Evolutionary conservation across 2,329 filamentous ascomycete genomes (phyloP).

Genomic region (Fusarium camptoceras): DNA sequence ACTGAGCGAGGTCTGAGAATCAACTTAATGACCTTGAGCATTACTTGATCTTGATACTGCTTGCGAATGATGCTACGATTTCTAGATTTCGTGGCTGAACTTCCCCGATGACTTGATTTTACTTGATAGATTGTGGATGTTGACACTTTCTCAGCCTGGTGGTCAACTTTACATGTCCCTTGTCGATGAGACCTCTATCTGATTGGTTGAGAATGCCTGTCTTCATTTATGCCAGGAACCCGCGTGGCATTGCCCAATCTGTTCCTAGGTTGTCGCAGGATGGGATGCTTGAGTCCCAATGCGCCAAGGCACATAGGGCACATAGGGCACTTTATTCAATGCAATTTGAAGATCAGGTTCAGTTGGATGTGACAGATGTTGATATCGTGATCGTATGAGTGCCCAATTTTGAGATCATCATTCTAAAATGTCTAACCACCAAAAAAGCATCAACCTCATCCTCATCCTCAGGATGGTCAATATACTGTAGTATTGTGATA

Average conservation of each 20-base stretch:
- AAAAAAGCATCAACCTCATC: not conserved
- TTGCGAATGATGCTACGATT: slow-evolving; percentile 11
- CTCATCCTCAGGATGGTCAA: not conserved
- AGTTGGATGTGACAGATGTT: slow-evolving; percentile 7
- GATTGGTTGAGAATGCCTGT: slow-evolving; percentile 15
- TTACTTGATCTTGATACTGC: not conserved
- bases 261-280: slow-evolving; percentile 38
- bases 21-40: not conserved
- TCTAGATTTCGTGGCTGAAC: slow-evolving; percentile 9
- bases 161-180: slow-evolving; percentile 11
- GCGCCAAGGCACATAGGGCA: not conserved
- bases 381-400: slow-evolving; percentile 11
- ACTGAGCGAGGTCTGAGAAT: not conserved
- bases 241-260: slow-evolving; percentile 24
- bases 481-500: not conserved
- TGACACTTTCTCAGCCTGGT: slow-evolving; percentile 4
- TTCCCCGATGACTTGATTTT: not conserved
- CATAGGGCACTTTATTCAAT: slow-evolving; percentile 13
- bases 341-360: slow-evolving; percentile 4
- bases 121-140: slow-evolving; percentile 1
- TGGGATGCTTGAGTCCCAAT: slow-evolving; percentile 4
- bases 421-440: not conserved
- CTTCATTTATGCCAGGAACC: slow-evolving; percentile 36
- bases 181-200: not conserved
- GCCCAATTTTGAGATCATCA: not conserved